Evolutionary conservation across 2,329 filamentous ascomycete genomes (phyloP), one percentile per base, ranked within the genome.

Genomic region (Colletotrichum zoysiae): DNA sequence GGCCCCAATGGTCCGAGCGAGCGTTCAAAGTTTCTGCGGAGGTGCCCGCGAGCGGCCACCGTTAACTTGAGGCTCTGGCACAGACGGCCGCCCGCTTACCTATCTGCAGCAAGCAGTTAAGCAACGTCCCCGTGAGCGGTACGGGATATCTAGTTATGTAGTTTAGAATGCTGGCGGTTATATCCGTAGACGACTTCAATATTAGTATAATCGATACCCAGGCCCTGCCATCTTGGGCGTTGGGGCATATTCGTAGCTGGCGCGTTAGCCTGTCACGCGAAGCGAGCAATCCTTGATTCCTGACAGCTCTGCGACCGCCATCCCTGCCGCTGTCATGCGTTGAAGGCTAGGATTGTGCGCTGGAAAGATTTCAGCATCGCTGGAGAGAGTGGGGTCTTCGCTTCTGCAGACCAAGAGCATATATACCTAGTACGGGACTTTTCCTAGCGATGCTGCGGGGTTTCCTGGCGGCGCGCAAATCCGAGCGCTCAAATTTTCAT

Each of bases 41-140:
- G 55, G 55, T 59, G 38, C 59, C 9, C 30, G 40, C 51, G 30
- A n/a, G 33, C 46, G 53, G 69, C 48, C 30, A 23, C 59, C 65
- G 53, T 69, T 64, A 38, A 58, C 42, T 46, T 68, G 59, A 63
- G 53, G 65, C 69, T 69, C 69, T 35, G 35, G 59, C 51, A 55
- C 59, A 46, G 30, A 55, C 59, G 35, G 38, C 46, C 46, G 40
- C 30, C 46, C 40, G 46, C 40, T 59, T 63, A 18, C 48, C 18
- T 42, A 20, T 8, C 40, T 33, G 26, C 40, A 18, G 40, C 40
- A 16, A 18, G 40, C 23, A 30, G 3, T 38, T 26, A 5, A 20
- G 16, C 48, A 68, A 69, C 64, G 65, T 64, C 44, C 40, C 53
- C 46, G 60, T 38, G 35, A 48, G 33, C 59, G 12, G 33, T 18